Base-by-base conservation (phyloP, 306 rosid species). In the Castanea mollissima region DNA sequence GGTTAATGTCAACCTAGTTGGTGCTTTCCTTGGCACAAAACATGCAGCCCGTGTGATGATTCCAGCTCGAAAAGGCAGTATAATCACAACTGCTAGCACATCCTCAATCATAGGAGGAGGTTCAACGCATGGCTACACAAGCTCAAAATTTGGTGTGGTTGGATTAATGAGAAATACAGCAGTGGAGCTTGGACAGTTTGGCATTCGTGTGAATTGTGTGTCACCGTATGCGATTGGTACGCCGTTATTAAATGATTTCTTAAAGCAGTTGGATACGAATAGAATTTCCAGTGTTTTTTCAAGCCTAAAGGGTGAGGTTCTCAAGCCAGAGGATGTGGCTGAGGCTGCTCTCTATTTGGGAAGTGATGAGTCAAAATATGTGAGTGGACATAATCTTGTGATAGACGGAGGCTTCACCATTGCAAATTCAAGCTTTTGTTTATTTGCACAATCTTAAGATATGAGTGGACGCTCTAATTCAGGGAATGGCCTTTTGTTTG, bases 191-290 rank as follows among this genome's bases (percentile, higher is more conserved):
- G 46, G 46, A 41, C 46, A 41, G 46, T 41, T 41, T 41, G 46
- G 46, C 46, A 41, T 41, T 12, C 54, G 83, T 9, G 83, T 85
- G 3, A 85, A 85, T 18, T 85, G 83, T 46, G 74, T 84, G 15
- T 77, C 82, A 0, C 83, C 83, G 0, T 60, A 57, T 23, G 1
- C 21, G 38, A 64, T 80, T 5, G 70, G 71, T 1, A 74, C 85
- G 2, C 51, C 84, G 0, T 2, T 84, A 55, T 0, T 69, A 8
- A 69, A 69, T 29, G 5, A 78, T 29, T 69, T 55, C 16, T 69
- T 69, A 2, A 15, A 25, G n/a, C 41, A 8, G 46, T 3, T 64
- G 12, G 75, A 55, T 5, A 62, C 38, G 7, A 20, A 44, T 4
- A 38, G 71, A n/a, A 41, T 55, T 3, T 1, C 32, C 2, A 32